Base-by-base conservation (phyloP, 192 early-diverging fungal genomes). In the Linnemannia schmuckeri region DNA sequence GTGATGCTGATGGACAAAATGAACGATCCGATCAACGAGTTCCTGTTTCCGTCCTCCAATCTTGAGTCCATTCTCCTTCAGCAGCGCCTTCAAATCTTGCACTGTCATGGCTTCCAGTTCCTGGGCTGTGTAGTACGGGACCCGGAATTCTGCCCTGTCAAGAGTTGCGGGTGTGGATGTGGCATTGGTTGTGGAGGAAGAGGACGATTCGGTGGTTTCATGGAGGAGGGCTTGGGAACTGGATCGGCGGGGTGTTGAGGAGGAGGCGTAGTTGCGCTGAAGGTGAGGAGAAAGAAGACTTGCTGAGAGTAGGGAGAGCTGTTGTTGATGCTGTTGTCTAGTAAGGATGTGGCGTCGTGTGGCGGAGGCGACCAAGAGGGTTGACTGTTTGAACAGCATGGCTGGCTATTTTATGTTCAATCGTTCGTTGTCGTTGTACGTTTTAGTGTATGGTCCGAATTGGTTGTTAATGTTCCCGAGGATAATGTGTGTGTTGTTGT, bases 41-140 rank as follows among this genome's bases (percentile, higher is more conserved):
- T 85, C 78, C 73, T 41, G 70, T 35, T 85, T 85, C 13, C 78
- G 77, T 7, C 83, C 83, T 4, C 38, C 15, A 6, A 79, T 42
- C 37, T 80, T 85, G 46, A 85, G 73, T 27, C 78, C 78, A 37
- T 80, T 47, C 20, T 85, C 83, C 20, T 72, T 79, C 20, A 79
- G 49, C n/a, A 85, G 37, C 0, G 66, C 17, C 2, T 72, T 71
- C n/a, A 85, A 20, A 18, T 80, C 78, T 7, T 33, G 22, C 8
- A 76, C 35, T 0, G 77, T 80, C 78, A 85, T 85, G 69, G 77
- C 61, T 52, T 80, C 83, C 18, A 85, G 75, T 57, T 85, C 78
- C 7, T 66, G 15, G 2, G 52, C 12, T 10, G 78, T 85, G 52
- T 85, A 80, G 42, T 63, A 40, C 0, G 54, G 63, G 10, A 75